Evolutionary conservation across 208 protist species (phyloP).

Genomic region (Naegleria lovaniensis): DNA sequence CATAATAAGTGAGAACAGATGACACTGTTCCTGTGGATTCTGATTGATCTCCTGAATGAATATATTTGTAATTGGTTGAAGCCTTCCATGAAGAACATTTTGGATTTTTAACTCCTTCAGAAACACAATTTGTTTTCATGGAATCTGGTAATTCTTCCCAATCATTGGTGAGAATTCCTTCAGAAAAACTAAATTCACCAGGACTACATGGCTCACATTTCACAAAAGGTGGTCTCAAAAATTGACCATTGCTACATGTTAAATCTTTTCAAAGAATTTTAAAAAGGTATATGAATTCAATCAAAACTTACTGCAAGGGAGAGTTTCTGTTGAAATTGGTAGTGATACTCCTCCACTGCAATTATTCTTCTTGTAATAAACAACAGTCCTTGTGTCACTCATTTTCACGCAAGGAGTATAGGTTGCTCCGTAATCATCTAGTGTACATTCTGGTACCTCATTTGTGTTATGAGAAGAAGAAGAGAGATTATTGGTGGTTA

Average conservation of each 20-base stretch:
- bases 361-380: constrained; percentile 12
- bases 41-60: constrained; percentile 1
- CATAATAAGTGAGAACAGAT: not conserved
- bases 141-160: not conserved
- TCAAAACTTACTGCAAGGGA: constrained; percentile 10
- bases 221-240: not conserved
- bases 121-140: not conserved
- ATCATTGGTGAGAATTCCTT: not conserved
- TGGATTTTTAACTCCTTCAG: not conserved
- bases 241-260: not conserved
- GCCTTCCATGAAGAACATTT: not conserved
- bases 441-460: not conserved
- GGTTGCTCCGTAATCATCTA: not conserved
- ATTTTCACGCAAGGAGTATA: not conserved
- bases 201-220: not conserved
- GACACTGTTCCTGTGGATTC: not conserved
- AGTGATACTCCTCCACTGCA: not conserved
- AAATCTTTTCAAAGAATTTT: not conserved
- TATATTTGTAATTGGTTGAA: not conserved
- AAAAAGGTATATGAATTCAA: no score
- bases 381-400: not conserved
- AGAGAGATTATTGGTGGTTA: not conserved
- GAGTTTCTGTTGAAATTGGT: not conserved
- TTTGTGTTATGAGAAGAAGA: not conserved
- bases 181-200: constrained; percentile 4